Conservation (phyloP, 2,329 filamentous ascomycete genomes). For the Didymella segeticola region DNA sequence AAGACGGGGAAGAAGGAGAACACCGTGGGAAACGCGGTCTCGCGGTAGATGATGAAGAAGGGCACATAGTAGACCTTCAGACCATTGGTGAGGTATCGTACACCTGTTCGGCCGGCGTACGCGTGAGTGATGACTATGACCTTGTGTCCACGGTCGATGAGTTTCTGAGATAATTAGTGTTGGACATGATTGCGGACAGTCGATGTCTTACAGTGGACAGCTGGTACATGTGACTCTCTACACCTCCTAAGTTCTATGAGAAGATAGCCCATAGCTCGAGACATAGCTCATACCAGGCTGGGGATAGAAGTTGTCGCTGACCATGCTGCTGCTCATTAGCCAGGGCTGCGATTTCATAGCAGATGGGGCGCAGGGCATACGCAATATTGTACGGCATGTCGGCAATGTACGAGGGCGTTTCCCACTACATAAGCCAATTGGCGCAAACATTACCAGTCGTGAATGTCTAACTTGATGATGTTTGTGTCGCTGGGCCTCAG, state of each 20-base stretch:
- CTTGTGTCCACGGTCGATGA: conserved; percentile 97
- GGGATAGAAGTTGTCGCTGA: conserved; percentile 99
- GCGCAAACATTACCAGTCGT: conserved; percentile 35
- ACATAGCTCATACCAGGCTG: conserved; percentile 69
- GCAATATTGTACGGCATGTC: conserved; percentile 74
- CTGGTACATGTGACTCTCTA: conserved; percentile 99
- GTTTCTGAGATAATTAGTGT: conserved; percentile 64
- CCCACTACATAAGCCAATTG: conserved; percentile 22
- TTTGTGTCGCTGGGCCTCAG: too few species aligned
- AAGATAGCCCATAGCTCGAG: conserved; percentile 6
- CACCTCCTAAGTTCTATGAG: conserved; percentile 65
- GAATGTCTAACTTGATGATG: too few species aligned
- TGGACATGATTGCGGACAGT: not conserved
- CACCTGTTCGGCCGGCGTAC: conserved; percentile 86
- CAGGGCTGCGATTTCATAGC: not conserved
- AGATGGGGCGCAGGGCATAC: conserved; percentile 51
- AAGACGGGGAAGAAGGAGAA: conserved; percentile 99
- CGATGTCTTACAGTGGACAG: conserved; percentile 70
- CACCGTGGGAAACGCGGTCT: conserved; percentile 91
- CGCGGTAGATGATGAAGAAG: conserved; percentile 93
- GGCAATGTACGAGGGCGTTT: conserved; percentile 24
- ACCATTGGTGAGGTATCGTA: conserved; percentile 95
- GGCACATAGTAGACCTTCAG: conserved; percentile 98
- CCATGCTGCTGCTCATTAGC: conserved; percentile 68
- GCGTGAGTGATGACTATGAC: conserved; percentile 97